A percentile compares a stretch with the other conserved stretches of the same genome.
phyloP scores from a whole-genome alignment of 2,329 filamentous ascomycete species.

The Rosellinia necatrix region DNA sequence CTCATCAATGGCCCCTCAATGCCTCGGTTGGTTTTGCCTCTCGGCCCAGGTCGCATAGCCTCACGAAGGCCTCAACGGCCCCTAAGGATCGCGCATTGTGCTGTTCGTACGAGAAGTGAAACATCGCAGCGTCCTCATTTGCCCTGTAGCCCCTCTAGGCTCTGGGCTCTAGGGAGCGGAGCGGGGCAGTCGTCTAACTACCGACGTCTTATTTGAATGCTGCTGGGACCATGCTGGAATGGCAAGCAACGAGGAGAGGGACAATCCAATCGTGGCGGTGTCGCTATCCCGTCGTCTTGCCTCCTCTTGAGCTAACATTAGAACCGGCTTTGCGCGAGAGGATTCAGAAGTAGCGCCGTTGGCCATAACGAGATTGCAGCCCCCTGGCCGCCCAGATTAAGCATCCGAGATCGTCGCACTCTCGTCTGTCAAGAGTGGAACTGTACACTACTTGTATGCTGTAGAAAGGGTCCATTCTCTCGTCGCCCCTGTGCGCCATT shows the following conservation, averaged over 20 bases:
- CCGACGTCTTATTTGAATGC: conserved; percentile 10
- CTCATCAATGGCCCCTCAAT: conserved; percentile 16
- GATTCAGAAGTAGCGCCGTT: conserved; percentile 27
- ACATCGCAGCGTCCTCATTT: conserved; percentile 16
- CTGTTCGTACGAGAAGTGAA: conserved; percentile 25
- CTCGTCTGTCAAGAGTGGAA: conserved; percentile 16
- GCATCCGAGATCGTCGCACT: conserved; percentile 23
- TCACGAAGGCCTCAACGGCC: conserved; percentile 15
- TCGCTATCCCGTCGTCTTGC: conserved; percentile 27
- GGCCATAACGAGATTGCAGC: conserved; percentile 8
- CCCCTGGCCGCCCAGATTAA: conserved; percentile 23
- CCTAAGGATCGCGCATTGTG: conserved; percentile 16
- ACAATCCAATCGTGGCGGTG: conserved; percentile 30
- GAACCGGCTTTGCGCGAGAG: conserved; percentile 33
- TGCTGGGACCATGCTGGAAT: conserved; percentile 11
- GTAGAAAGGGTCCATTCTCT: conserved; percentile 17
- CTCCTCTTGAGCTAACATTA: conserved; percentile 36
- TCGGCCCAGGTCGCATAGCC: conserved; percentile 20
- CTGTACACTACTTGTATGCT: conserved; percentile 9
- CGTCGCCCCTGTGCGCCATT: conserved; percentile 19
- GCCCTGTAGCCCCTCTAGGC: conserved; percentile 4
- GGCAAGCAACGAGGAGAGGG: conserved; percentile 14
- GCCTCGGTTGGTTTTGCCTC: conserved; percentile 18
- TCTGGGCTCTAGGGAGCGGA: too few species aligned
- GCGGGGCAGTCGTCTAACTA: conserved; percentile 17